phyloP scores from a whole-genome alignment of 495 filamentous ascomycete species.

The Podospora anserina region DNA sequence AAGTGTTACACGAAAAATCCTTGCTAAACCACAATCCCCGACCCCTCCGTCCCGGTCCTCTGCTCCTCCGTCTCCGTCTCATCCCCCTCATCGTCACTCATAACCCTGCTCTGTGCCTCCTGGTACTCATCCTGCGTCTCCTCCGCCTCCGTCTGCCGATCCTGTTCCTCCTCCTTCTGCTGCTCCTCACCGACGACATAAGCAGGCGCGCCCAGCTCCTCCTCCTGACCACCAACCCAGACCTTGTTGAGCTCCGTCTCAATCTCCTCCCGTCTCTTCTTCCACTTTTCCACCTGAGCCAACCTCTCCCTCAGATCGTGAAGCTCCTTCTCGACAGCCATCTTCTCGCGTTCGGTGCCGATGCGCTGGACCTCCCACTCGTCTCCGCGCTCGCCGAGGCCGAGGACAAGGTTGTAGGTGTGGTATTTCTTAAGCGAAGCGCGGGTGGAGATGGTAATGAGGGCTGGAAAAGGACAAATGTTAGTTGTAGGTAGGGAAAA shows the following conservation, averaged over 20 bases:
- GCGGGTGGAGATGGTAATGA: conserved; percentile 91
- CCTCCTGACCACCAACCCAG: conserved; percentile 51
- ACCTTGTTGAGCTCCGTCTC: conserved; percentile 53
- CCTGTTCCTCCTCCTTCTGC: not conserved
- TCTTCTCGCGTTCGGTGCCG: conserved; percentile 86
- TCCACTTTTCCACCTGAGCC: conserved; percentile 78
- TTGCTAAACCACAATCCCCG: conserved; percentile 8
- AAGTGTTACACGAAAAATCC: not conserved
- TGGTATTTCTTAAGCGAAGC: conserved; percentile 94
- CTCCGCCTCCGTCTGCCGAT: not conserved
- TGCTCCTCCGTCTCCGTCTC: conserved; percentile 6
- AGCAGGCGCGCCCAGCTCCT: conserved; percentile 40
- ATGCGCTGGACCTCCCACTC: conserved; percentile 91
- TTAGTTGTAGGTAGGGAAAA: not conserved
- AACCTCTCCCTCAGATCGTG: conserved; percentile 75
- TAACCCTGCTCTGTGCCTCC: not conserved
- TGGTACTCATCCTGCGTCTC: conserved; percentile 12
- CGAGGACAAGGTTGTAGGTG: conserved; percentile 80
- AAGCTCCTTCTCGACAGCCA: conserved; percentile 84
- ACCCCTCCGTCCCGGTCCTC: not conserved
- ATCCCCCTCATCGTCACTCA: not conserved
- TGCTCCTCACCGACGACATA: conserved; percentile 31
- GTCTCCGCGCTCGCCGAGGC: conserved; percentile 60
- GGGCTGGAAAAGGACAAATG: conserved; percentile 40
- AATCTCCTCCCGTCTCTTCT: conserved; percentile 72